Base-by-base conservation (phyloP, 257 asterid species). In the Cordia subcordata region DNA sequence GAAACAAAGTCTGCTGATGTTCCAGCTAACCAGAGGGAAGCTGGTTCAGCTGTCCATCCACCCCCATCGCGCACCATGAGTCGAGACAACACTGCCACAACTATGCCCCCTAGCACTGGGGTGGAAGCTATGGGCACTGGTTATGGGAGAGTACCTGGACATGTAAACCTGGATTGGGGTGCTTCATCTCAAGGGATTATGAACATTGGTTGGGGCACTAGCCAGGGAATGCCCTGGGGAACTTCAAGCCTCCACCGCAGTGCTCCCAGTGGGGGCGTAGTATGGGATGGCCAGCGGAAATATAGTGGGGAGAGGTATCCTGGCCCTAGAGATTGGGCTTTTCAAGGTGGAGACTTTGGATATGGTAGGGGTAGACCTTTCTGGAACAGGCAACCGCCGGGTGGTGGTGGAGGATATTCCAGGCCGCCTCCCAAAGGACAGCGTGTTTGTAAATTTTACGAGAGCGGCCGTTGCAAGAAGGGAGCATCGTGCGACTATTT, bases 261-360 rank as follows among this genome's bases (percentile, higher is more conserved):
- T 14, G 81, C 83, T 4, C 71, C 68, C 45, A 71, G 55, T 23
- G 85, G 82, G 44, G 76, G 72, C 62, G 58, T 74, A 6, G 80
- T 78, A 12, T 84, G 88, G 95, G 95, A 85, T 58, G 76, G 82
- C 47, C 98, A 79, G 13, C 74, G 93, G 18, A 88, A 81, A 70
- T 82, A 80, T 35, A 72, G 78, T 8, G 82, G 82, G 11, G 93
- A 90, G 23, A 82, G 93, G 76, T 83, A 70, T 75, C 72, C 67
- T 1, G 77, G 91, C 55, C 90, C 96, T 1, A 73, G 96, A 62
- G 95, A 82, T 51, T 61, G 94, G 83, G 78, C 78, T 10, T 75
- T 70, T 60, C 96, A 91, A 65, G 94, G 81, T 12, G 74, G 70
- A 8, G 81, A 75, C 35, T 61, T 69, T 0, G 96, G 88, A 57